A percentile compares a stretch with the other conserved stretches of the same genome.
These are phyloP conservation scores for Chrysoporthe puriensis DNA, from an alignment of 2,329 filamentous ascomycete species.

Conservation along the genomic window DNA sequence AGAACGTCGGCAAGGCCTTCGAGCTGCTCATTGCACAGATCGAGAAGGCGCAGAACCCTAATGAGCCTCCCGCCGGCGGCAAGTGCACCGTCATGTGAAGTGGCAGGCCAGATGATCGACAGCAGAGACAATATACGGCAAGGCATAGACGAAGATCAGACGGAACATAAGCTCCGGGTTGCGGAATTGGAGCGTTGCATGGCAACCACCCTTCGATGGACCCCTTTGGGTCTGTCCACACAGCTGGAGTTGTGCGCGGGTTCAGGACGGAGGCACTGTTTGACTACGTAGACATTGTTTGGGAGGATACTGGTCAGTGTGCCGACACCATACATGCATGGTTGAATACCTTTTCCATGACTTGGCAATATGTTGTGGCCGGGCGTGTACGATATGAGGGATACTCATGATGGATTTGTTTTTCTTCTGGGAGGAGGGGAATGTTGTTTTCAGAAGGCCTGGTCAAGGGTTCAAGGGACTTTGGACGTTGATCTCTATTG, in stretches of 20 bases:
- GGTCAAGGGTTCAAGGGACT: not conserved
- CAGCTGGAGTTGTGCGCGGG: not conserved
- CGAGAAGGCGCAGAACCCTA: slow-evolving; percentile 90
- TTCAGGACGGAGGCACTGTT: not conserved
- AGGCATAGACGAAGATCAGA: not conserved
- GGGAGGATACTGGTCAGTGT: slow-evolving; percentile 12
- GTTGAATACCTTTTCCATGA: slow-evolving; percentile 1
- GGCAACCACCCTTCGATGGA: not conserved
- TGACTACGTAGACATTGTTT: slow-evolving; percentile 15
- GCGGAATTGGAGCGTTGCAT: not conserved
- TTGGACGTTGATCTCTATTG: slow-evolving; percentile 1
- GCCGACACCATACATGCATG: slow-evolving; percentile 16
- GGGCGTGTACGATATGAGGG: slow-evolving; percentile 7
- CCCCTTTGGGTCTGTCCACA: slow-evolving; percentile 2
- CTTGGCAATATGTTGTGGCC: slow-evolving; percentile 8
- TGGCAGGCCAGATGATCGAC: not conserved
- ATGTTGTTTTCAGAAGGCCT: not conserved
- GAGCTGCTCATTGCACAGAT: slow-evolving; percentile 94
- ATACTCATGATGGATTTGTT: not conserved
- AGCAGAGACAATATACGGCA: not conserved
- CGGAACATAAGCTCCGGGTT: not conserved
- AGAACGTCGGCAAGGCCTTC: slow-evolving; percentile 91
- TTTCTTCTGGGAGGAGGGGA: not conserved
- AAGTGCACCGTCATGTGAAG: slow-evolving; percentile 87
- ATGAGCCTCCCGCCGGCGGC: slow-evolving; percentile 76